Percentiles rank a stretch among this genome's conserved stretches.
Conservation (phyloP, 2,329 filamentous ascomycete genomes). For the Pseudopyricularia javanii region DNA sequence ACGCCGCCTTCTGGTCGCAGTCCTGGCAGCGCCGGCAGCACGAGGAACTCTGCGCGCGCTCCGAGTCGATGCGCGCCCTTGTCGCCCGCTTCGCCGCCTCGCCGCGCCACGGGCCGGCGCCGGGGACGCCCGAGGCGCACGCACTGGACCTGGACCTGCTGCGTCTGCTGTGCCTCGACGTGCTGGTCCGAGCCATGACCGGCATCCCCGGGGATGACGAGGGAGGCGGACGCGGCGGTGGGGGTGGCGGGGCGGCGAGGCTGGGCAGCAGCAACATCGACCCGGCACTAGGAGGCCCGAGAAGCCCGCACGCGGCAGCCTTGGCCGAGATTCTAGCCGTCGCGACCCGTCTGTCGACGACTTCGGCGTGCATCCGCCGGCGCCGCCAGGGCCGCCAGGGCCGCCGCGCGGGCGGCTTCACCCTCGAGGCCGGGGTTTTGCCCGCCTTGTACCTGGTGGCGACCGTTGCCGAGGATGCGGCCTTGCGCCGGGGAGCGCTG, state of each 20-base stretch:
- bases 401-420: slow-evolving; percentile 1
- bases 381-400: neutral
- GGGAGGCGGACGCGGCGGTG: neutral
- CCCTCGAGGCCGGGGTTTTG: slow-evolving; percentile 5
- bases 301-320: neutral
- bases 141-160: slow-evolving; percentile 9
- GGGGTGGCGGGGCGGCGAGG: neutral
- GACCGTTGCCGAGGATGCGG: slow-evolving; percentile 1
- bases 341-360: neutral
- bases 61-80: slow-evolving; percentile 7
- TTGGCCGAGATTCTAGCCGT: neutral
- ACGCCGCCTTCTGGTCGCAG: slow-evolving; percentile 9
- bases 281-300: neutral
- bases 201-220: slow-evolving; percentile 1
- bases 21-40: slow-evolving; percentile 10
- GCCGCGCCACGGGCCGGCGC: neutral
- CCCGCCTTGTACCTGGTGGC: slow-evolving; percentile 8
- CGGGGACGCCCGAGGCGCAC: slow-evolving; percentile 7
- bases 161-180: slow-evolving; percentile 9
- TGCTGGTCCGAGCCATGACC: slow-evolving; percentile 5
- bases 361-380: neutral
- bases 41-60: slow-evolving; percentile 7
- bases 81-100: slow-evolving; percentile 6
- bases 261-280: neutral
- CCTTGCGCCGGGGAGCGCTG: slow-evolving; percentile 3